phyloP scores from a whole-genome alignment of 768 basidiomycete genomes.

The Butyriboletus loyo region DNA sequence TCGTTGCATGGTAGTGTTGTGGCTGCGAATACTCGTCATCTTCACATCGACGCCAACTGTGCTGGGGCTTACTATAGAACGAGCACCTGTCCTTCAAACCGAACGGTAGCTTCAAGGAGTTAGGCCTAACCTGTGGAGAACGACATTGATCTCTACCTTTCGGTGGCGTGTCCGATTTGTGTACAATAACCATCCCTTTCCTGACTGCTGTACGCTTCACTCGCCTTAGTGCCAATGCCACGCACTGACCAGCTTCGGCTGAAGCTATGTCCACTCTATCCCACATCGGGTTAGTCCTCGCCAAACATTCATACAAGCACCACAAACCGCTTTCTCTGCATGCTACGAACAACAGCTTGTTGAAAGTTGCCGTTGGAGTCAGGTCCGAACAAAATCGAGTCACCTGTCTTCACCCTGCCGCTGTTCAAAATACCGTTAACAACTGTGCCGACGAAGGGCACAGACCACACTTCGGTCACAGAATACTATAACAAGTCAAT shows the following conservation, averaged over 20 bases:
- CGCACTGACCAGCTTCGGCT: constrained; percentile 95
- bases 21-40: constrained; percentile 41
- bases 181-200: constrained; percentile 93
- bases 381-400: constrained; percentile 82
- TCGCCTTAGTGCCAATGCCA: constrained; percentile 89
- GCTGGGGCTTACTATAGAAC: constrained; percentile 75
- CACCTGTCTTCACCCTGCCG: constrained; percentile 73
- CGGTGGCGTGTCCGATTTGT: constrained; percentile 74
- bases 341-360: constrained; percentile 78
- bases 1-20: constrained; percentile 89
- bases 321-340: constrained; percentile 85
- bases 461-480: constrained; percentile 84
- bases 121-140: neutral
- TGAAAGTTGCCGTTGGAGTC: constrained; percentile 90
- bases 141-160: constrained; percentile 46
- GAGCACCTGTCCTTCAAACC: constrained; percentile 92
- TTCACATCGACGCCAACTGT: neutral
- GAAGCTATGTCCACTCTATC: constrained; percentile 70
- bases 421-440: constrained; percentile 81
- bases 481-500: constrained; percentile 55
- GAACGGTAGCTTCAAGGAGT: constrained; percentile 55
- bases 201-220: constrained; percentile 76
- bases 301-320: neutral
- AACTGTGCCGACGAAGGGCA: constrained; percentile 82
- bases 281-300: neutral